A percentile compares a stretch with the other conserved stretches of the same genome.
Evolutionary conservation across 2,329 filamentous ascomycete genomes (phyloP).

Genomic region (Delphinella strobiligena): DNA sequence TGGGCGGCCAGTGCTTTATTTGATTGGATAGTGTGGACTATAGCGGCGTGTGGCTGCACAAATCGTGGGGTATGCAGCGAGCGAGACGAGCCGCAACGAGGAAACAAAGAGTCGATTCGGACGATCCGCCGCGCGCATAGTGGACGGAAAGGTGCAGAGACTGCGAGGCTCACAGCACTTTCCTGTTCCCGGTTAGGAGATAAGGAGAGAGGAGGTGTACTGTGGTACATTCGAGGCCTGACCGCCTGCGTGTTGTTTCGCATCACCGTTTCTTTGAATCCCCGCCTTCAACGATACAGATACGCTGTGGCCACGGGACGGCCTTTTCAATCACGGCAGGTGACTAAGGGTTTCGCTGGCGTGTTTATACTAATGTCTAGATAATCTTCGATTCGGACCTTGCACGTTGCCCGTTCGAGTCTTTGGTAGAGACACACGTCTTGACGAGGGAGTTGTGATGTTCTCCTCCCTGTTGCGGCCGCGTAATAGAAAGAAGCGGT

Average conservation of each 20-base stretch:
- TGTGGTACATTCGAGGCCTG: not conserved
- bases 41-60: no score
- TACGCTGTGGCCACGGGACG: not conserved
- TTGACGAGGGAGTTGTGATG: constrained; percentile 14
- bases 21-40: no score
- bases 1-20: no score
- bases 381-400: not conserved
- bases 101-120: no score
- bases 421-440: not conserved
- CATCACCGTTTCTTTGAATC: not conserved
- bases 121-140: no score
- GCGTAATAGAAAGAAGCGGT: constrained; percentile 18
- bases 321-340: not conserved
- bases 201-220: not conserved
- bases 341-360: not conserved
- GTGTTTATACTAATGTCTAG: not conserved
- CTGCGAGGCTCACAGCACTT: not conserved
- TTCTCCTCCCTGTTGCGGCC: constrained; percentile 25
- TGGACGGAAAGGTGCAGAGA: no score
- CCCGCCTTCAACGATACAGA: not conserved
- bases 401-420: not conserved
- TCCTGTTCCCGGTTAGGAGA: not conserved
- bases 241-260: not conserved
- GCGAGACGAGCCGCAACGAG: no score
- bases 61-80: no score